These are phyloP conservation scores for Spathaspora sp. DNA, from an alignment of 1,139 yeast species.

Conservation along the genomic window DNA sequence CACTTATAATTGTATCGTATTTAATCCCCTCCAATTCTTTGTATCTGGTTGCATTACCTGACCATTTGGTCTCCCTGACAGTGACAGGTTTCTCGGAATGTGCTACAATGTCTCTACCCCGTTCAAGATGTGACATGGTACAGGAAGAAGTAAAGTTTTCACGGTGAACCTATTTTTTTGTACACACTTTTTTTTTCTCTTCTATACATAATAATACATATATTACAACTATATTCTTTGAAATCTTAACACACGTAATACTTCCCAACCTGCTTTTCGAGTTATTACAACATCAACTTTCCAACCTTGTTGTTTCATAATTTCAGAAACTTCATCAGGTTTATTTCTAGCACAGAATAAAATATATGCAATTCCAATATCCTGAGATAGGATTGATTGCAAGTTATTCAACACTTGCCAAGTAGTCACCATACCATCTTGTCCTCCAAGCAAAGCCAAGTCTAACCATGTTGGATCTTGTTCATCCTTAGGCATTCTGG, in stretches of 20 bases:
- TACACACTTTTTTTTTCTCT: neutral
- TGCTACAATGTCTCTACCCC: neutral
- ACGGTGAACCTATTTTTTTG: neutral
- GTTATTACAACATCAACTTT: slow-evolving; percentile 46
- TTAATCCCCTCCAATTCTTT: slow-evolving; percentile 28
- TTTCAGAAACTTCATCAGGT: slow-evolving; percentile 57
- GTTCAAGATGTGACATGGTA: slow-evolving; percentile 3
- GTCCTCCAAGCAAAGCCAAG: slow-evolving; percentile 85
- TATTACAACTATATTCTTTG: slow-evolving; percentile 9
- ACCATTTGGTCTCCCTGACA: slow-evolving; percentile 37
- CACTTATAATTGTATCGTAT: slow-evolving; percentile 44
- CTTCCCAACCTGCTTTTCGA: slow-evolving; percentile 96
- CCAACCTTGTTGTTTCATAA: slow-evolving; percentile 60
- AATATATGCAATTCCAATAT: slow-evolving; percentile 74
- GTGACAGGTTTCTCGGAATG: neutral
- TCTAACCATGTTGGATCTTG: slow-evolving; percentile 73
- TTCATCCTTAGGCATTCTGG: slow-evolving; percentile 51
- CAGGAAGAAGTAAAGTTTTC: neutral
- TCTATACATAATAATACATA: neutral
- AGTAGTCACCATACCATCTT: slow-evolving; percentile 86
- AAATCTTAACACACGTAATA: slow-evolving; percentile 68
- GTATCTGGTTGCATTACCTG: slow-evolving; percentile 38
- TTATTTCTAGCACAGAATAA: slow-evolving; percentile 84
- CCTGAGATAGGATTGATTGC: slow-evolving; percentile 42
- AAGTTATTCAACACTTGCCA: slow-evolving; percentile 56